Conservation (phyloP, 805 yeast genomes). For the Kazachstania africana region DNA sequence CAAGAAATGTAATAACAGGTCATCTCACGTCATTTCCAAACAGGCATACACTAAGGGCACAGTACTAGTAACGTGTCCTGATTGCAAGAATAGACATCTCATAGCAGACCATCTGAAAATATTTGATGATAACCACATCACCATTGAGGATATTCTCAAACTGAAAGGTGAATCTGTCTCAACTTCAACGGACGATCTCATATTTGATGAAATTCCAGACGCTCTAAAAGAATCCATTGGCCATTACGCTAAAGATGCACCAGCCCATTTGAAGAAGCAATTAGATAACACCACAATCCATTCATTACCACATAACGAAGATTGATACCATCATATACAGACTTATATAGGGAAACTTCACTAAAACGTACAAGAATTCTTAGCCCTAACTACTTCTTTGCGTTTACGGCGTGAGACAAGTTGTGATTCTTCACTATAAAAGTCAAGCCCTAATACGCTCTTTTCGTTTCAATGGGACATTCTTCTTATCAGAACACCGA, state of each 20-base stretch:
- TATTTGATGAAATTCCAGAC: conserved; percentile 30
- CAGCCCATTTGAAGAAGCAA: conserved; percentile 27
- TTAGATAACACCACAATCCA: conserved; percentile 13
- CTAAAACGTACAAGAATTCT: no score
- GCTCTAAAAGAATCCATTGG: conserved; percentile 33
- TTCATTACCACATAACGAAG: conserved; percentile 5
- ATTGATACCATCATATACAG: background rate
- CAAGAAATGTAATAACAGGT: conserved; percentile 71
- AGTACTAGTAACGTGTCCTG: conserved; percentile 83
- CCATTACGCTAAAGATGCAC: conserved; percentile 59
- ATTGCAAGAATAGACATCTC: conserved; percentile 76
- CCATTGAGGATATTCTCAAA: conserved; percentile 65
- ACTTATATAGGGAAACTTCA: conserved; percentile 1
- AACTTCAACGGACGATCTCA: conserved; percentile 53
- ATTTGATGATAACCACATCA: conserved; percentile 61
- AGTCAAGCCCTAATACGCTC: no score
- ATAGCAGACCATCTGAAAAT: conserved; percentile 84
- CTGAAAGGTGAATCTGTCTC: conserved; percentile 69
- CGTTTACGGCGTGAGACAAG: no score
- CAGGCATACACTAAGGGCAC: conserved; percentile 85
- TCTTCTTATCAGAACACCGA: no score
- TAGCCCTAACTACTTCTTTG: no score
- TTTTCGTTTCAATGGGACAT: no score
- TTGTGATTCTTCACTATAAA: no score
- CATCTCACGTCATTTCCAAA: conserved; percentile 82